phyloP scores from a whole-genome alignment of 1,139 yeast species.

The Debaryomyces nepalensis region DNA sequence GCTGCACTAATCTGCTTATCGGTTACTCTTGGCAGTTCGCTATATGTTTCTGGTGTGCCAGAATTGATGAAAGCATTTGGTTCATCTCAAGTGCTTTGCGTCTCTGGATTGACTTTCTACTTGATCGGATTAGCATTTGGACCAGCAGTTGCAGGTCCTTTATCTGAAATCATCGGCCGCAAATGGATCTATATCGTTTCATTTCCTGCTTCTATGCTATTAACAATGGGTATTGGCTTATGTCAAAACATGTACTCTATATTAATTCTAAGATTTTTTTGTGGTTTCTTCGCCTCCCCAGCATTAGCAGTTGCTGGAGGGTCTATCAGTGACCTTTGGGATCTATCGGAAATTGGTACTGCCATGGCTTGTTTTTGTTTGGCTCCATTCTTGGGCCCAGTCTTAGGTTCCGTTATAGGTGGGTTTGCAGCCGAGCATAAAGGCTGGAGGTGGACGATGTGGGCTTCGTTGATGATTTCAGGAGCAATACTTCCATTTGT shows the following conservation, averaged over 20 bases:
- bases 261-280: conserved; percentile 72
- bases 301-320: conserved; percentile 89
- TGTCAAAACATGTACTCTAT: conserved; percentile 60
- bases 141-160: conserved; percentile 76
- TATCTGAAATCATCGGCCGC: conserved; percentile 75
- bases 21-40: conserved; percentile 72
- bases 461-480: conserved; percentile 75
- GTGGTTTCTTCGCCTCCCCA: conserved; percentile 83
- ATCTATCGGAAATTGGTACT: conserved; percentile 61
- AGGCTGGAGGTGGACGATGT: conserved; percentile 78
- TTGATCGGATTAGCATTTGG: conserved; percentile 74
- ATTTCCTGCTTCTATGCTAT: conserved; percentile 70
- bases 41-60: conserved; percentile 55
- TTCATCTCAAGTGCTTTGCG: conserved; percentile 59
- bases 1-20: conserved; percentile 65
- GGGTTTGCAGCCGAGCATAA: conserved; percentile 72
- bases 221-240: conserved; percentile 77
- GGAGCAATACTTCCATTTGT: conserved; percentile 68
- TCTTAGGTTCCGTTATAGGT: conserved; percentile 81
- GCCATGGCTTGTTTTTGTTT: conserved; percentile 74
- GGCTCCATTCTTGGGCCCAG: conserved; percentile 81
- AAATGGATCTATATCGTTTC: conserved; percentile 61
- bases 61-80: conserved; percentile 34
- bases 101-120: conserved; percentile 73
- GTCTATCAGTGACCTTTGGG: conserved; percentile 77